These are phyloP conservation scores for Peronosclerospora sorghi DNA, from an alignment of 352 stramenopile genomes.

Conservation along the genomic window DNA sequence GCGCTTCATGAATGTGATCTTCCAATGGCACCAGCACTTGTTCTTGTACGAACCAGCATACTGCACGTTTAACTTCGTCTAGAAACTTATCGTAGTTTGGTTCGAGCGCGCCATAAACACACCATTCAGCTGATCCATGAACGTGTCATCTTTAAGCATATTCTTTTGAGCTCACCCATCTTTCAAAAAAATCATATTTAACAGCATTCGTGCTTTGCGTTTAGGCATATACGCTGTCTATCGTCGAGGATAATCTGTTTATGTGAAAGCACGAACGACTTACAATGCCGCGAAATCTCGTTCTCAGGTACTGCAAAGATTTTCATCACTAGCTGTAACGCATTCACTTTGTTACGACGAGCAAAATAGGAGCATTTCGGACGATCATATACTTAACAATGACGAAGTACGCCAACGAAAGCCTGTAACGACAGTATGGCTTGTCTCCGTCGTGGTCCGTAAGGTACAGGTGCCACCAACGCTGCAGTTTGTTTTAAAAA, in stretches of 20 bases:
- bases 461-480: constrained; percentile 37
- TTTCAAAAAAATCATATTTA: constrained; percentile 33
- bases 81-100: constrained; percentile 48
- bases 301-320: constrained; percentile 18
- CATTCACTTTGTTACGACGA: constrained; percentile 28
- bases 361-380: constrained; percentile 28
- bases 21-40: constrained; percentile 36
- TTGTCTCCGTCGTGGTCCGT: constrained; percentile 39
- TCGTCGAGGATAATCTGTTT: constrained; percentile 28
- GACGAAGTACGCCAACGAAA: constrained; percentile 38
- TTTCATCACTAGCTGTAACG: constrained; percentile 32
- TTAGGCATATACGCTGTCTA: constrained; percentile 27
- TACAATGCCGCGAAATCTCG: constrained; percentile 20
- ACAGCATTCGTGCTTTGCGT: constrained; percentile 34
- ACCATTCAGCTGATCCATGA: too few species aligned
- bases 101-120: too few species aligned
- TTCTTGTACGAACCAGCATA: constrained; percentile 39
- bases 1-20: too few species aligned
- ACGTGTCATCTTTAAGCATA: constrained; percentile 32
- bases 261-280: constrained; percentile 27
- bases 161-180: constrained; percentile 39
- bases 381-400: constrained; percentile 35
- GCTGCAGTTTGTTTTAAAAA: constrained; percentile 53
- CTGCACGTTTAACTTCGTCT: constrained; percentile 47
- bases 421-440: constrained; percentile 42